phyloP scores from a whole-genome alignment of 805 yeast species.

The Pichia insulana region DNA sequence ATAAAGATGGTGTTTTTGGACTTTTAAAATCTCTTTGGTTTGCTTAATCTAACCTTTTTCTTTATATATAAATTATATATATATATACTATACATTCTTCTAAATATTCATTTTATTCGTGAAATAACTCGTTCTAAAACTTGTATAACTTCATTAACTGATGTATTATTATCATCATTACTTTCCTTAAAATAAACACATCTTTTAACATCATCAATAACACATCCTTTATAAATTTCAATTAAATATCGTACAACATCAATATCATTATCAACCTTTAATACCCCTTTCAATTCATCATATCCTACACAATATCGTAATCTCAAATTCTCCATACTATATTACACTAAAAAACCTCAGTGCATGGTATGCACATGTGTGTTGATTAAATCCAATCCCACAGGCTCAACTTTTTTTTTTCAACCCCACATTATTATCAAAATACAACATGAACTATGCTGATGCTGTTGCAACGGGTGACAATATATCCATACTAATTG shows the following conservation, averaged over 20 bases:
- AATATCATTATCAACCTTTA: neutral
- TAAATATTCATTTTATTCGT: too few species aligned
- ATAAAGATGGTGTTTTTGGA: constrained; percentile 55
- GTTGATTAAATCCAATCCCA: too few species aligned
- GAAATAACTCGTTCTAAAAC: neutral
- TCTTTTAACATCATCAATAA: neutral
- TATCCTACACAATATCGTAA: constrained; percentile 6
- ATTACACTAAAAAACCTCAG: too few species aligned
- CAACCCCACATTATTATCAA: too few species aligned
- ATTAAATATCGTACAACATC: neutral
- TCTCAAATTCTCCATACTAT: neutral
- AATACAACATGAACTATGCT: too few species aligned
- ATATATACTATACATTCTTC: neutral
- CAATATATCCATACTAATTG: too few species aligned
- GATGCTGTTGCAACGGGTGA: too few species aligned
- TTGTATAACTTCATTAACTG: too few species aligned
- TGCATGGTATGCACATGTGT: too few species aligned
- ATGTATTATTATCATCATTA: too few species aligned
- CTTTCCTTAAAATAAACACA: neutral
- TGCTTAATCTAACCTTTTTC: constrained; percentile 19
- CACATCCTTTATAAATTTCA: neutral
- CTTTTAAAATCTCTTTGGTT: constrained; percentile 28
- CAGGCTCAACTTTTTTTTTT: too few species aligned
- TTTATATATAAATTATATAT: neutral
- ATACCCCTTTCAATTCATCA: constrained; percentile 1